A percentile compares a stretch with the other conserved stretches of the same genome.
Evolutionary conservation across 495 filamentous ascomycete genomes (phyloP).

Genomic region (Neurospora sp.): DNA sequence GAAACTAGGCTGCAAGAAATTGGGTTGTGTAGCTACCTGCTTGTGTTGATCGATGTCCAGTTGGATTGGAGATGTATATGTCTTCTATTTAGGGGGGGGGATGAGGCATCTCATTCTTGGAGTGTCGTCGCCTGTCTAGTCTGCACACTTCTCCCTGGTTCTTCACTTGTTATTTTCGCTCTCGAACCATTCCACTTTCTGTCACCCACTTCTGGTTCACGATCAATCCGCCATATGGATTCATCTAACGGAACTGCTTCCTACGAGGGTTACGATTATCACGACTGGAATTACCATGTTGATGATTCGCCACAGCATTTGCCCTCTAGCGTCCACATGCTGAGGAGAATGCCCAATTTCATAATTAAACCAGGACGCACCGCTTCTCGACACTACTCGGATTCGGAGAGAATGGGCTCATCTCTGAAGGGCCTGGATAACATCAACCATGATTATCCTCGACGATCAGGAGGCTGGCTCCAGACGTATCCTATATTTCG

Average conservation of each 20-base stretch:
- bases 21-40: neutral
- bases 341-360: neutral
- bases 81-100: neutral
- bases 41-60: neutral
- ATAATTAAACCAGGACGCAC: neutral
- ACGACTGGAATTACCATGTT: neutral
- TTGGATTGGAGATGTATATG: neutral
- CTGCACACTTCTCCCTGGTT: neutral
- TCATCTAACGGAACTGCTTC: neutral
- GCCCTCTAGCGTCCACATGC: neutral
- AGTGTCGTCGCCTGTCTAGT: neutral
- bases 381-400: neutral
- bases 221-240: neutral
- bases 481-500: neutral
- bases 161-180: neutral
- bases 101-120: neutral
- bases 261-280: neutral
- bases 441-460: neutral
- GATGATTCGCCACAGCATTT: neutral
- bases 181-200: neutral
- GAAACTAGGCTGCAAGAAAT: neutral
- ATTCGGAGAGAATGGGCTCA: neutral
- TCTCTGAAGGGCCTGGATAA: neutral
- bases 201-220: neutral
- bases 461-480: neutral